These are phyloP conservation scores for Geotrichum restrictum DNA, from an alignment of 1,139 yeast genomes.

Conservation along the genomic window DNA sequence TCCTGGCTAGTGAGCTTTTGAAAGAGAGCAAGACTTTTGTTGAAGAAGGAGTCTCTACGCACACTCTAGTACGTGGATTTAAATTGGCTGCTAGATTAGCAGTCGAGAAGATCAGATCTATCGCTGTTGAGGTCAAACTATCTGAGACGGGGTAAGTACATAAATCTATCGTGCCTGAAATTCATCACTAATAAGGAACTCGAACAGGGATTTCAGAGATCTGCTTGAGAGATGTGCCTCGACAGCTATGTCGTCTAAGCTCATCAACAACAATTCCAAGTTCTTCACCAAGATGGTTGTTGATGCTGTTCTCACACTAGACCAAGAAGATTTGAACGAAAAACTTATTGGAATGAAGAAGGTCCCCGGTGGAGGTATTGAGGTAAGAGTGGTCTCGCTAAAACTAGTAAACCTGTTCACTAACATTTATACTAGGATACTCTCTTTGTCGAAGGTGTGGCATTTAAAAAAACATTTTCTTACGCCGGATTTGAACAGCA, in stretches of 20 bases:
- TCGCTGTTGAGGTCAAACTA: slow-evolving; percentile 57
- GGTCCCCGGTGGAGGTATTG: slow-evolving; percentile 95
- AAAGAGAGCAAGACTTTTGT: slow-evolving; percentile 86
- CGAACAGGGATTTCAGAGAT: slow-evolving; percentile 52
- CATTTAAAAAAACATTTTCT: slow-evolving; percentile 92
- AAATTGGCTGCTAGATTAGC: slow-evolving; percentile 79
- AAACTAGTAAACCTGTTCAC: not conserved
- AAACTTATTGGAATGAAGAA: slow-evolving; percentile 89
- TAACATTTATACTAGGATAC: slow-evolving; percentile 49
- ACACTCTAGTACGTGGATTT: slow-evolving; percentile 81
- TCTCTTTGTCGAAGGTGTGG: slow-evolving; percentile 85
- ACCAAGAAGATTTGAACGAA: slow-evolving; percentile 80
- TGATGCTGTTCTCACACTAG: slow-evolving; percentile 85
- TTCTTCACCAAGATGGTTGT: slow-evolving; percentile 96
- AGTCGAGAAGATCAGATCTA: slow-evolving; percentile 63
- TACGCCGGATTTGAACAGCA: slow-evolving; percentile 99
- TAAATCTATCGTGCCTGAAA: too few species aligned
- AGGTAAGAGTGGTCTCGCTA: slow-evolving; percentile 30
- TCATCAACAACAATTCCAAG: slow-evolving; percentile 78
- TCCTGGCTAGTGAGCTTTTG: slow-evolving; percentile 89
- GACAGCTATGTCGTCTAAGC: slow-evolving; percentile 95
- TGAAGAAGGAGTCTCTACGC: slow-evolving; percentile 93
- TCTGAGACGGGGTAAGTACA: slow-evolving; percentile 32
- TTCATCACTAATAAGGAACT: too few species aligned
- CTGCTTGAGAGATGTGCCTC: slow-evolving; percentile 88